A percentile compares a stretch with the other conserved stretches of the same genome.
phyloP scores from a whole-genome alignment of 202 grass and related monocot genomes.

The Cymbopogon flexuosus region DNA sequence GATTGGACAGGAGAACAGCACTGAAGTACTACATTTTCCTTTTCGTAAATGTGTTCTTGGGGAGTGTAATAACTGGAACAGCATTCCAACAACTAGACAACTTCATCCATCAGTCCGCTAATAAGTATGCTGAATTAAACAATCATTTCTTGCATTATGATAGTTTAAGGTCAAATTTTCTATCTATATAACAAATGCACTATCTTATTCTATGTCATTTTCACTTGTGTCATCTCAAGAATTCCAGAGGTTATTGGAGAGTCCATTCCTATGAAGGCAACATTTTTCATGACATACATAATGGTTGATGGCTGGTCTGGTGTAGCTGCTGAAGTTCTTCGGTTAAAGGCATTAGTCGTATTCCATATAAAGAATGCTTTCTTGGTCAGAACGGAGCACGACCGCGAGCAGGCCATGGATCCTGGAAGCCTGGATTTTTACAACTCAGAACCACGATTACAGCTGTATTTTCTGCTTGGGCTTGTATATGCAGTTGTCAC shows the following conservation, averaged over 20 bases:
- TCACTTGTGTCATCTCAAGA: slow-evolving; percentile 37
- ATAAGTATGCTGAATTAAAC: slow-evolving; percentile 48
- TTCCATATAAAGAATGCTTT: slow-evolving; percentile 93
- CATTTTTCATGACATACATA: slow-evolving; percentile 91
- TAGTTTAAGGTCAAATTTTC: slow-evolving; percentile 11
- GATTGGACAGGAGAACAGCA: slow-evolving; percentile 77
- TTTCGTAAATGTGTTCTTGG: slow-evolving; percentile 92
- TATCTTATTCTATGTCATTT: slow-evolving; percentile 3
- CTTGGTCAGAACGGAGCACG: slow-evolving; percentile 82
- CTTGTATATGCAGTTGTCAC: slow-evolving; percentile 85
- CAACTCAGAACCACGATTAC: slow-evolving; percentile 72
- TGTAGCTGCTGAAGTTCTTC: slow-evolving; percentile 80
- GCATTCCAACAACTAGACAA: slow-evolving; percentile 90
- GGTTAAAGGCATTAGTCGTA: slow-evolving; percentile 74
- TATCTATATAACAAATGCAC: background rate
- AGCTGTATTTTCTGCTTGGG: slow-evolving; percentile 88
- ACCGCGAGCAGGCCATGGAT: slow-evolving; percentile 81
- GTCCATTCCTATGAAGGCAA: slow-evolving; percentile 91
- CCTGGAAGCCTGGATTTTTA: slow-evolving; percentile 84
- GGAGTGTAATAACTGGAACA: slow-evolving; percentile 87
- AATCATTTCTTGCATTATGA: slow-evolving; percentile 9
- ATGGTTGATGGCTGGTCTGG: slow-evolving; percentile 97
- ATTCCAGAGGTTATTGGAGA: slow-evolving; percentile 83
- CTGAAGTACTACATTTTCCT: slow-evolving; percentile 81
- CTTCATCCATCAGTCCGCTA: slow-evolving; percentile 76